phyloP scores from a whole-genome alignment of 805 yeast genomes.

The Sugiyamaella mastotermitis region DNA sequence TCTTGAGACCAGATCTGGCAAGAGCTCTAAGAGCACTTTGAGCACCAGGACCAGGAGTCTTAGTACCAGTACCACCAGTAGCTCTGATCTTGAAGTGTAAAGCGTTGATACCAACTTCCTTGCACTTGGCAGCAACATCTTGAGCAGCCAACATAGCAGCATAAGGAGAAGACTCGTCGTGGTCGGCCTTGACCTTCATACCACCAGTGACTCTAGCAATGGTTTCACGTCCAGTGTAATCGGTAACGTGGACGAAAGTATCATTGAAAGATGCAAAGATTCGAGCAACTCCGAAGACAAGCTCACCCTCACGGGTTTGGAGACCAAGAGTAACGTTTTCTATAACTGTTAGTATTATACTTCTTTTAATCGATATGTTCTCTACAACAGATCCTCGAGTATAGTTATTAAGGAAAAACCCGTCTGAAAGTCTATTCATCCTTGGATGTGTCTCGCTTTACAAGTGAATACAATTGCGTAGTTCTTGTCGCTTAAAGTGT shows the following conservation, averaged over 20 bases:
- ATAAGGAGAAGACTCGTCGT: conserved; percentile 99
- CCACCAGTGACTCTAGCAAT: conserved; percentile 99
- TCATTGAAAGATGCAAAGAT: conserved; percentile 99
- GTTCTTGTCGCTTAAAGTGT: too few relatives aligned
- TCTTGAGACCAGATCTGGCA: conserved; percentile 99
- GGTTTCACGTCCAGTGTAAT: conserved; percentile 99
- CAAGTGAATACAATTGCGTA: too few relatives aligned
- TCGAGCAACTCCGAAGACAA: conserved; percentile 99
- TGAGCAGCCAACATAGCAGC: conserved; percentile 99
- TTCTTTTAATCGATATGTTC: too few relatives aligned
- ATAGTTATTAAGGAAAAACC: too few relatives aligned
- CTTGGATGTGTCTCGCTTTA: too few relatives aligned
- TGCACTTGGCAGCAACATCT: conserved; percentile 98
- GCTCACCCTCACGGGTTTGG: conserved; percentile 95
- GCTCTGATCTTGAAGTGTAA: conserved; percentile 99
- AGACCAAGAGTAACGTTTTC: conserved; percentile 58
- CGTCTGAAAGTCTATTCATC: too few relatives aligned
- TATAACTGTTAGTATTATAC: background rate
- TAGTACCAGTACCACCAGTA: conserved; percentile 99
- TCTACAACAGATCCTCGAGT: too few relatives aligned
- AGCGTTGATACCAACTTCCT: conserved; percentile 99
- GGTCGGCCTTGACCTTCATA: conserved; percentile 99
- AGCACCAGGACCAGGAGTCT: conserved; percentile 99
- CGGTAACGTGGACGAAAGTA: conserved; percentile 99
- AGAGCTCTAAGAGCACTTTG: conserved; percentile 98